Evolutionary conservation across 257 asterid genomes (phyloP).

Genomic region (Coffea canephora): DNA sequence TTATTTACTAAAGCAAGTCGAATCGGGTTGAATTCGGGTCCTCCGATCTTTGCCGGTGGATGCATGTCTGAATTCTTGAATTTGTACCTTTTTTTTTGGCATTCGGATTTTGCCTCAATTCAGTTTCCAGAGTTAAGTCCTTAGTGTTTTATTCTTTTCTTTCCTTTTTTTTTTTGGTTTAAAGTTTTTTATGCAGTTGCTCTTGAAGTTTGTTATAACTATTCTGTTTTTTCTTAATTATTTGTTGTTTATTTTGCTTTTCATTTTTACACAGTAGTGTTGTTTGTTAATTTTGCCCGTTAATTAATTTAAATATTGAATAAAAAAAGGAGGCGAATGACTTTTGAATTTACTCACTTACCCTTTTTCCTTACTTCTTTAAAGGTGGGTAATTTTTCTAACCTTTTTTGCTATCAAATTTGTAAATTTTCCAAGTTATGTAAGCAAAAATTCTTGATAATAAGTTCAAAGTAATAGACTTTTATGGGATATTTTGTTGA

Average conservation of each 20-base stretch:
- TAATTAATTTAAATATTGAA: too few relatives aligned
- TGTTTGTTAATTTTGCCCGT: too few relatives aligned
- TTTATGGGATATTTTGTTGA: neutral
- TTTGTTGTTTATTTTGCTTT: neutral
- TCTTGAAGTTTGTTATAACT: neutral
- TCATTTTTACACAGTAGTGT: neutral
- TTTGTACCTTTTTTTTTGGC: neutral
- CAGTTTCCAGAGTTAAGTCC: neutral
- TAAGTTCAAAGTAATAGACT: neutral
- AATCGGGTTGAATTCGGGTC: slow-evolving; percentile 17
- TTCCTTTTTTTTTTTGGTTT: too few relatives aligned
- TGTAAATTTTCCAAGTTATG: neutral
- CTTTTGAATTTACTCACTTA: neutral
- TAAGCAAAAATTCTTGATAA: too few relatives aligned
- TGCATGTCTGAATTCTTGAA: neutral
- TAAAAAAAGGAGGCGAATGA: too few relatives aligned
- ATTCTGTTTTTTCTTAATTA: neutral
- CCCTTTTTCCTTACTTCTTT: neutral
- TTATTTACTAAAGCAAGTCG: neutral
- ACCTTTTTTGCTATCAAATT: neutral
- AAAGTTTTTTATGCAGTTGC: too few relatives aligned
- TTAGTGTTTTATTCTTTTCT: neutral
- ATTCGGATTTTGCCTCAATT: neutral
- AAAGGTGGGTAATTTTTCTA: neutral
- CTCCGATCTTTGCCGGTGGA: neutral